Evolutionary conservation across 192 early-diverging fungal species (phyloP), one percentile per base, ranked within the genome.

Genomic region (Coemansia nantahalensis): DNA sequence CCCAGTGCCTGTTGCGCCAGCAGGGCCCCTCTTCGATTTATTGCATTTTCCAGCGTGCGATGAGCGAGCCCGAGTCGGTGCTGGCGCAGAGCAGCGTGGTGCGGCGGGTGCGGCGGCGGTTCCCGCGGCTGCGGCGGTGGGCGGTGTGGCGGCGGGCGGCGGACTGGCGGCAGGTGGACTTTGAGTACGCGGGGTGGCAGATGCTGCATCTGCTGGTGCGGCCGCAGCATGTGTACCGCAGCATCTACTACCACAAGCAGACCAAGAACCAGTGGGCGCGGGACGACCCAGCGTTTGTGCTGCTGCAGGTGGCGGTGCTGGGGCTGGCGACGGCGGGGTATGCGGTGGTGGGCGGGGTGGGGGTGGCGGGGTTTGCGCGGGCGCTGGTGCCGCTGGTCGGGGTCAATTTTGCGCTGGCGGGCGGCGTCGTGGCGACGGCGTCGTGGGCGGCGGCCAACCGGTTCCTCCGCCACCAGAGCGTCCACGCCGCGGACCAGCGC

Each of bases 231-330:
- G 73, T 77, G 8, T 95, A 96, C 71, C 82, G 90, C 43, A 96
- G 90, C 69, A 91, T 96, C 44, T 92, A 94, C 69, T 93, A 94
- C 67, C 91, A 96, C 76, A 96, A 94, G 77, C 94, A 98, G 78
- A 96, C 95, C 17, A 98, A 98, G 63, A 98, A 96, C 70, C 91
- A 95, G 56, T 98, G 94, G 94, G 90, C 94, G 31, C 58, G 95
- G 50, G 95, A 98, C 65, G 95, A 98, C 77, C 94, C 95, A 19
- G 94, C 94, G 15, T 96, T 96, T 57, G 68, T 95, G 33, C 83
- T 93, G 12, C 56, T 97, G 19, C 68, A 90, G 31, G 79, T 83
- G 19, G 55, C 78, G 19, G 75, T 80, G 16, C 78, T 97, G 14
- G 68, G 53, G 8, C 16, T 34, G 15, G 34, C 44, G 15, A 55